Base-by-base conservation (phyloP, 2,329 filamentous ascomycete species). In the Epichloe baconii region DNA sequence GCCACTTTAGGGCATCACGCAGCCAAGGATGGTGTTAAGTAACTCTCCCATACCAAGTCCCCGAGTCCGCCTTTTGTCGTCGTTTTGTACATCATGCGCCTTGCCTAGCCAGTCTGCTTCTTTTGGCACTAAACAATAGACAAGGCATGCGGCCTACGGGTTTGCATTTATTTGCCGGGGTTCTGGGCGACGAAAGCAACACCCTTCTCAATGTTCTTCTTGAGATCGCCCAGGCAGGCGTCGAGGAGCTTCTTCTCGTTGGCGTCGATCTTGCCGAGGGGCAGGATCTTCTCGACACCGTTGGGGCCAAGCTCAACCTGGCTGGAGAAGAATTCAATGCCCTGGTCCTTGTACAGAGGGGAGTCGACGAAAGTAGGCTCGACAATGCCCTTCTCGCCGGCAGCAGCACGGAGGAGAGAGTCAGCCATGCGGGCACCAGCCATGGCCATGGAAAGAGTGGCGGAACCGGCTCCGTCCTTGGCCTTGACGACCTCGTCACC, bases 401-500 rank as follows among this genome's bases (percentile, higher is more conserved):
- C 83, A 54, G 86, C 76, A 64, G 93, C 93, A 73, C 88, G 90
- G 74, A 98, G 86, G 64, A 98, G 77, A 61, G 86, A 88, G 78
- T 97, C 90, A 62, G 93, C 88, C 72, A 83, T 77, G 71, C 80
- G 79, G 66, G 80, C 79, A 70, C 91, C 91, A 60, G 91, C 91
- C 82, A 95, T 91, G 66, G 91, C 91, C 91, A 98, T 98, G 76
- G 89, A 96, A 63, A 97, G 86, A 58, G 91, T 97, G 68, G 91
- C 91, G 61, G 89, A 96, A 64, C 91, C 91, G 65, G 90, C 89
- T 72, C 91, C 93, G 68, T 91, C 90, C 86, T 97, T 97, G 74
- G 91, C 93, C 83, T 96, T 82, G 76, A 97, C 91, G 61, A 97
- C 91, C 83, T 97, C 91, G 71, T 97, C 91, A 79, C 91, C 91